Evolutionary conservation across 2,329 filamentous ascomycete species (phyloP), one percentile per base, ranked within the genome.

Genomic region (Alternaria viburni): DNA sequence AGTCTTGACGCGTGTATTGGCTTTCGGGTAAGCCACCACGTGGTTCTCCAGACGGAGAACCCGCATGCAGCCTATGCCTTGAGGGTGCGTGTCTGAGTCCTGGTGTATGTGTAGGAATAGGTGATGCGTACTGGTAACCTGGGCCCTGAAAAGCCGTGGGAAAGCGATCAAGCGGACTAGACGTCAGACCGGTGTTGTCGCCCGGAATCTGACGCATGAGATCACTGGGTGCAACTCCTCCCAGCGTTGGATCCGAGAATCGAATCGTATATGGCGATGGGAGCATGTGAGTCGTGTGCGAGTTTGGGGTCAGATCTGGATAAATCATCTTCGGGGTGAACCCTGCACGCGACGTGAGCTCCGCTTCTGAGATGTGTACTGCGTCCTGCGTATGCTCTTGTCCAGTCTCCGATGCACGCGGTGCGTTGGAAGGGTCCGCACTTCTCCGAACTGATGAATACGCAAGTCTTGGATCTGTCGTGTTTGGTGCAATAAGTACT

Each of bases 1-100:
- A 49, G 11, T 23, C 19, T 41, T 19, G 47, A n/a, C 19, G 52
- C 19, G 57, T 21, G 50, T 52, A 69, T 9, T 57, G 60, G 30
- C 6, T 13, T 19, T 17, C 26, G 25, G 28, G 9, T 15, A 30
- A 58, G 46, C 13, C 12, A 23, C 12, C 13, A 3, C 6, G 21
- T 44, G 12, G 2, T 54, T 45, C 30, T 12, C 54, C 19, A 23
- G 47, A 13, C 26, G 21, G 30, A 5, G 25, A 30, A 25, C 47
- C 26, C 19, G 44, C 8, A n/a, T 36, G 54, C 17, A 5, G 17
- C 26, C 44, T 17, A n/a, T 17, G 41, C 8, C 7, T 25, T 11
- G 25, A 21, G 25, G 13, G 12, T 4, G 5, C 21, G 11, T 15
- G 17, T 2, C 21, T 11, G 15, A 23, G 10, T 10, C 28, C 12